phyloP scores from a whole-genome alignment of 2,329 filamentous ascomycete genomes.

The Neofusicoccum umdonicola region DNA sequence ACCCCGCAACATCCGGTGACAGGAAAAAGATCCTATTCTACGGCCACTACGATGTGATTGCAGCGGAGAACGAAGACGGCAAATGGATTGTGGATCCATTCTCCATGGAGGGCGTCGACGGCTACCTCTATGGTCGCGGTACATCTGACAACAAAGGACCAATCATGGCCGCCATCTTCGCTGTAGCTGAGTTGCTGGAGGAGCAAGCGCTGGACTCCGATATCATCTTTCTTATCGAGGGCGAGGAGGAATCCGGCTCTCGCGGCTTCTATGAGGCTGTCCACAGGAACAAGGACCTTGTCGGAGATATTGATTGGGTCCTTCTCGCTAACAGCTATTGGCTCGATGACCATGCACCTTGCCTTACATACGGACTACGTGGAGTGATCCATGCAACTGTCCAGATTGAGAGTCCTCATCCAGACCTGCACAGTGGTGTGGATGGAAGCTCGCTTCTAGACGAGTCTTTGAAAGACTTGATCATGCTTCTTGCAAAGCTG shows the following conservation, averaged over 20 bases:
- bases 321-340: constrained; percentile 97
- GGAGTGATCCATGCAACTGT: constrained; percentile 93
- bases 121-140: constrained; percentile 92
- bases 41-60: constrained; percentile 95
- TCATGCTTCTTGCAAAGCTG: constrained; percentile 75
- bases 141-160: constrained; percentile 97
- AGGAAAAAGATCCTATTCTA: constrained; percentile 93
- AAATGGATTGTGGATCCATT: constrained; percentile 92
- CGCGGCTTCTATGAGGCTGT: constrained; percentile 86
- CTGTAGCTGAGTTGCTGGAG: constrained; percentile 83
- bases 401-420: constrained; percentile 78
- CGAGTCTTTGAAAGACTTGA: constrained; percentile 88
- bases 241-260: constrained; percentile 93
- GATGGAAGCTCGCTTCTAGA: constrained; percentile 88
- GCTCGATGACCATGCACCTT: constrained; percentile 94
- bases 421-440: constrained; percentile 94
- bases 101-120: constrained; percentile 81
- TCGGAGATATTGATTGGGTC: constrained; percentile 91
- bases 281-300: constrained; percentile 73
- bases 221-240: constrained; percentile 91
- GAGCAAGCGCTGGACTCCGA: constrained; percentile 83
- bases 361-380: constrained; percentile 88
- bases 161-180: constrained; percentile 89
- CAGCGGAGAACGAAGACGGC: constrained; percentile 75
- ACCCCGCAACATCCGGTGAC: constrained; percentile 60